Evolutionary conservation across 73 alveolate genomes (phyloP).

Genomic region (Paramecium primaurelia): DNA sequence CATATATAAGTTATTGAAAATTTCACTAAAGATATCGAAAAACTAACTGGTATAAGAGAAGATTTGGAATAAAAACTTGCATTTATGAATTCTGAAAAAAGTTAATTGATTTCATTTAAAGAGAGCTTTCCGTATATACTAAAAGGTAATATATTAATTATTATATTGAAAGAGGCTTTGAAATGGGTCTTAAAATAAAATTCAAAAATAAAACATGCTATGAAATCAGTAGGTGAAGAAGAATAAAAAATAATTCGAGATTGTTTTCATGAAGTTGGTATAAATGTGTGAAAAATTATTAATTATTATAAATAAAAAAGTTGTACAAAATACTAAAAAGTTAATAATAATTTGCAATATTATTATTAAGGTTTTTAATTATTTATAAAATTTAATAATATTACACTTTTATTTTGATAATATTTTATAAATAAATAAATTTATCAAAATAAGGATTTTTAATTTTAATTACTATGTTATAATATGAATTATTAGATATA

Average conservation of each 20-base stretch:
- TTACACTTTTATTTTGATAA: no score
- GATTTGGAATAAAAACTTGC: constrained; percentile 40
- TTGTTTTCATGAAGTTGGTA: constrained; percentile 31
- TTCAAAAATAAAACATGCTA: constrained; percentile 40
- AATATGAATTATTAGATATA: no score
- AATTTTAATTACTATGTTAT: no score
- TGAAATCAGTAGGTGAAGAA: constrained; percentile 40
- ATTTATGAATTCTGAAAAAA: constrained; percentile 40
- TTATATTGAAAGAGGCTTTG: background rate
- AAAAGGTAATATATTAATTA: background rate
- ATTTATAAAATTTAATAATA: no score
- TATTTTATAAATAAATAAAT: no score
- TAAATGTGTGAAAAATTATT: background rate
- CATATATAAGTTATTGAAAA: constrained; percentile 23
- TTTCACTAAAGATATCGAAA: constrained; percentile 36
- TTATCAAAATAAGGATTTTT: no score
- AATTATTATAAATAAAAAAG: background rate
- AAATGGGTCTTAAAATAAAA: constrained; percentile 19
- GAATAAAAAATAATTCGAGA: constrained; percentile 2
- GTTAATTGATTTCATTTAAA: background rate
- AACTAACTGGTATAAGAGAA: constrained; percentile 16
- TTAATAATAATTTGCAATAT: no score
- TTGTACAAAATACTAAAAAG: background rate
- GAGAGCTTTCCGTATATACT: constrained; percentile 40
- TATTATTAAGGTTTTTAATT: no score